phyloP scores from a whole-genome alignment of 768 basidiomycete species.

The Lenzites betulinus region DNA sequence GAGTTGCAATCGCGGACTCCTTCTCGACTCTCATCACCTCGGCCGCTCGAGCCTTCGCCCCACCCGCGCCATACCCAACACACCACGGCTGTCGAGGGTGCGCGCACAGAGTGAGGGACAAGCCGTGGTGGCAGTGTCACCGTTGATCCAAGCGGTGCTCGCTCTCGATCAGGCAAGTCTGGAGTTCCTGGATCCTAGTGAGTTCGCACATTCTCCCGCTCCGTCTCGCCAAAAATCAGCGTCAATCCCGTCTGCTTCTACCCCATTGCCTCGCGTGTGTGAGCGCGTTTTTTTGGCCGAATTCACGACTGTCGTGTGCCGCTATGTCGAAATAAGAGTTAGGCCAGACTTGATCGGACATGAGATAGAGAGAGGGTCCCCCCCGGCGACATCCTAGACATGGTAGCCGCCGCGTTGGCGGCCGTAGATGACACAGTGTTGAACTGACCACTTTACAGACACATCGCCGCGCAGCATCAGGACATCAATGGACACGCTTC shows the following conservation, averaged over 20 bases:
- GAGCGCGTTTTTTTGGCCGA: too few species aligned
- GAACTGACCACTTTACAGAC: too few species aligned
- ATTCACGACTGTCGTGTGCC: neutral
- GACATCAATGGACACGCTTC: constrained; percentile 47
- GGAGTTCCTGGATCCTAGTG: neutral
- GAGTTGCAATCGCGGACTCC: neutral
- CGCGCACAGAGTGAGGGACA: neutral
- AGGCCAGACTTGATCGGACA: too few species aligned
- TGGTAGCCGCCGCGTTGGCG: too few species aligned
- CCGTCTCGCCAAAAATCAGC: neutral
- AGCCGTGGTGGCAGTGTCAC: constrained; percentile 10
- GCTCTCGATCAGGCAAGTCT: constrained; percentile 5
- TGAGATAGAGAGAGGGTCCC: too few species aligned
- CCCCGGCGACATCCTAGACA: too few species aligned
- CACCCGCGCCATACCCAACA: neutral
- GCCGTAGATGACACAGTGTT: too few species aligned
- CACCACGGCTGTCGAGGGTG: neutral
- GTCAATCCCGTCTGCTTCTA: neutral
- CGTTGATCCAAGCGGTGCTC: constrained; percentile 15
- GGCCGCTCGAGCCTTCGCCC: neutral
- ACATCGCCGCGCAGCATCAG: neutral
- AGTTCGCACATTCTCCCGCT: constrained; percentile 5
- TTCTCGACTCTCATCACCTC: neutral
- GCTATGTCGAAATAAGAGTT: neutral
- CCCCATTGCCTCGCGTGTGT: neutral